Percentiles rank a stretch among this genome's conserved stretches.
Evolutionary conservation across 148 eudicot genomes (phyloP).

Genomic region (Selenicereus undatus): DNA sequence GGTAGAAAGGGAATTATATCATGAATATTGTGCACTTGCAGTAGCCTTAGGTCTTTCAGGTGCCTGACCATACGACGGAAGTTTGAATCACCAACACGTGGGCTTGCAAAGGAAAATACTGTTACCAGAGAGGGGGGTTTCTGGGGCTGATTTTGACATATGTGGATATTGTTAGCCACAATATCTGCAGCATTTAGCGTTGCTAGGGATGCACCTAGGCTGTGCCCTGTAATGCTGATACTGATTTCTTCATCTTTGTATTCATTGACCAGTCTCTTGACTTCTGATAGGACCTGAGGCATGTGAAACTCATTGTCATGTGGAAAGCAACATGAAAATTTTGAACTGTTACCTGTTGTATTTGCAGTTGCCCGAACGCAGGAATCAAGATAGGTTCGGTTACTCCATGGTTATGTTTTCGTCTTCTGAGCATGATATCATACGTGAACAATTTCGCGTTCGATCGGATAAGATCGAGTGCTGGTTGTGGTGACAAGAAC

Average conservation of each 20-base stretch:
- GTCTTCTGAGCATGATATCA: neutral
- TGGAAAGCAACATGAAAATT: neutral
- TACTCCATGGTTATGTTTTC: neutral
- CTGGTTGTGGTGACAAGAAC: neutral
- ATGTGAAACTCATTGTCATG: neutral
- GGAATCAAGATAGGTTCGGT: neutral
- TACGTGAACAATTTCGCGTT: neutral
- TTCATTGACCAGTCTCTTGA: constrained; percentile 1
- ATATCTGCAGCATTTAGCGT: neutral
- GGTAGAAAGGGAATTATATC: constrained; percentile 3
- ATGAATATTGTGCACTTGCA: neutral
- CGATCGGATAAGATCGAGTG: neutral
- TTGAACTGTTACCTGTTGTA: neutral
- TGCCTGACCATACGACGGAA: neutral
- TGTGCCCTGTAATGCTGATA: neutral
- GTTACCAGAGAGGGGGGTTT: neutral
- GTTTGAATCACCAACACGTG: neutral
- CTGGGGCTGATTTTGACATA: neutral
- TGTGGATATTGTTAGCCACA: constrained; percentile 9
- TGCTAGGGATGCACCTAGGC: constrained; percentile 14
- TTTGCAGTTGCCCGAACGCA: neutral
- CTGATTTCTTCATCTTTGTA: neutral
- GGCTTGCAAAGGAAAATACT: neutral
- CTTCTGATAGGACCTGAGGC: neutral
- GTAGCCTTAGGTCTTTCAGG: neutral